These are phyloP conservation scores for Colletotrichum filicis DNA, from an alignment of 2,329 filamentous ascomycete species.

Conservation along the genomic window DNA sequence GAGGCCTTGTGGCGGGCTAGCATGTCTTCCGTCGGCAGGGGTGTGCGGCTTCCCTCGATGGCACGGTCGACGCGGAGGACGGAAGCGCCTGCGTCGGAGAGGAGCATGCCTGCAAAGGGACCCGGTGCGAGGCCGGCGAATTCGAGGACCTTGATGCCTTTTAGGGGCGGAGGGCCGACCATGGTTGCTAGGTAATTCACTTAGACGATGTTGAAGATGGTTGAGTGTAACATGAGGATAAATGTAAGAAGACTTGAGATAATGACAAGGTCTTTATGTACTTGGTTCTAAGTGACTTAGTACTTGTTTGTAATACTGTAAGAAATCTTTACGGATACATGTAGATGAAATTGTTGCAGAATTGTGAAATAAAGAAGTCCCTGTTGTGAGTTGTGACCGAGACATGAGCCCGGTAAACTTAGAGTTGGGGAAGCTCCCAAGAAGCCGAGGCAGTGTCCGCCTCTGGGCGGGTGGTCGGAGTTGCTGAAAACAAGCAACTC, in stretches of 20 bases:
- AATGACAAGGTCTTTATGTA: not conserved
- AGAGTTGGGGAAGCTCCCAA: constrained; percentile 28
- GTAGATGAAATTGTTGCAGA: not conserved
- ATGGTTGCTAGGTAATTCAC: constrained; percentile 40
- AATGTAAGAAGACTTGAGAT: not conserved
- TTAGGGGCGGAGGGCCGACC: constrained; percentile 53
- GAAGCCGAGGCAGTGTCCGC: constrained; percentile 31
- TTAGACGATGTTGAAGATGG: not conserved
- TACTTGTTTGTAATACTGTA: not conserved
- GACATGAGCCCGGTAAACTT: constrained; percentile 6
- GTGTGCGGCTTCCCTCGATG: constrained; percentile 50
- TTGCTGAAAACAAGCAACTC: not conserved
- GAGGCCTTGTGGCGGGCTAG: constrained; percentile 86
- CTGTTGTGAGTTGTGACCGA: not conserved
- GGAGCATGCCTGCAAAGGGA: constrained; percentile 87
- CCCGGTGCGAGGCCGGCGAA: constrained; percentile 75
- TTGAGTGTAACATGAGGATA: too few relatives aligned
- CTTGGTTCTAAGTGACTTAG: not conserved
- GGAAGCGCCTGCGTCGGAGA: constrained; percentile 88
- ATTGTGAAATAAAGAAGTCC: not conserved
- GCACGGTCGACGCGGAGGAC: constrained; percentile 87
- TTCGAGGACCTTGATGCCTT: constrained; percentile 67
- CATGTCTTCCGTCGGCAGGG: constrained; percentile 71
- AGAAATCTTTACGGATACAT: not conserved
- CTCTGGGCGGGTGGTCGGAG: not conserved